These are phyloP conservation scores for Penicillium glabrum DNA, from an alignment of 2,329 filamentous ascomycete genomes.

Conservation along the genomic window DNA sequence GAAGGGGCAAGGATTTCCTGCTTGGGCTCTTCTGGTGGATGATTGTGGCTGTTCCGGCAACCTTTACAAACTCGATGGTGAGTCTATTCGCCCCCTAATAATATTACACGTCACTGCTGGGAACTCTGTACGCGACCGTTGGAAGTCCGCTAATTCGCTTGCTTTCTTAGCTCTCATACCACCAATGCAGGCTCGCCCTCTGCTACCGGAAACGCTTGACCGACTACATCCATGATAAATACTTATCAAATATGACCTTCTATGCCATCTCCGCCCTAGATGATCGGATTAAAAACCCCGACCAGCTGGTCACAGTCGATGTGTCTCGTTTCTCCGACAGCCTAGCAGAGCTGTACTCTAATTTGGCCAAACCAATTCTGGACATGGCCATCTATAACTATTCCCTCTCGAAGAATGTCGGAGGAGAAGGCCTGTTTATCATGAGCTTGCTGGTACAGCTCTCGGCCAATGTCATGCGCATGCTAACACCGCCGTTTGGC, in stretches of 20 bases:
- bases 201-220: constrained; percentile 92
- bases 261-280: constrained; percentile 94
- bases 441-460: constrained; percentile 94
- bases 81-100: constrained; percentile 28
- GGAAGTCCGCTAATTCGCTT: constrained; percentile 5
- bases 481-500: constrained; percentile 91
- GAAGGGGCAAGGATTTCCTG: constrained; percentile 86
- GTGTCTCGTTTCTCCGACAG: constrained; percentile 96
- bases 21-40: constrained; percentile 96
- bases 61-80: constrained; percentile 98
- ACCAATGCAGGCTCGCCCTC: constrained; percentile 90
- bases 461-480: constrained; percentile 89
- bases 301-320: constrained; percentile 95
- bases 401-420: constrained; percentile 89
- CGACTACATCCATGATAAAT: constrained; percentile 92
- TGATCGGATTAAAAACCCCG: constrained; percentile 96
- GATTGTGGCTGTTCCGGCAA: constrained; percentile 91
- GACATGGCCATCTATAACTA: constrained; percentile 98
- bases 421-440: constrained; percentile 90
- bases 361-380: constrained; percentile 88
- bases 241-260: constrained; percentile 96
- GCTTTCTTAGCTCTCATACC: constrained; percentile 74
- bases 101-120: not conserved
- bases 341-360: constrained; percentile 91
- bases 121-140: constrained; percentile 4